phyloP scores from a whole-genome alignment of 1,139 yeast species.

The Taphrina flavorubra region DNA sequence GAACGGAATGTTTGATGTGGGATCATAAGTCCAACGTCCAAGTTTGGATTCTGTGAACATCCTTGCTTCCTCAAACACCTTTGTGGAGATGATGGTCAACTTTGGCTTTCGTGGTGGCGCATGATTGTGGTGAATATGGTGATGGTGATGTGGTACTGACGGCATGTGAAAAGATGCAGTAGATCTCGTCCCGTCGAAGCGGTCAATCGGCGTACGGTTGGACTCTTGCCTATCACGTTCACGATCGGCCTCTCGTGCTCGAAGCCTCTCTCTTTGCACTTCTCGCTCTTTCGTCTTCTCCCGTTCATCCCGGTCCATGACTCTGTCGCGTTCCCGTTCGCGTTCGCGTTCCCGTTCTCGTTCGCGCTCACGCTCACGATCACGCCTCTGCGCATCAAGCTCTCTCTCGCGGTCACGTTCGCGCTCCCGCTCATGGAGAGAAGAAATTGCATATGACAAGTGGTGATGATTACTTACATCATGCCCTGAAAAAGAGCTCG shows the following conservation, averaged over 20 bases:
- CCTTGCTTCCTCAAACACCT: slow-evolving; percentile 34
- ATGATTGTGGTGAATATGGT: slow-evolving; percentile 19
- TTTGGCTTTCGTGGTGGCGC: slow-evolving; percentile 13
- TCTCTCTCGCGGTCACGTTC: slow-evolving; percentile 7
- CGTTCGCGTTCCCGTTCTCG: slow-evolving; percentile 11
- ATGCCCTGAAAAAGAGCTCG: not conserved
- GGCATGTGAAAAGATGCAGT: slow-evolving; percentile 11
- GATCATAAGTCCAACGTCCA: slow-evolving; percentile 35
- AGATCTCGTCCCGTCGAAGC: slow-evolving; percentile 2
- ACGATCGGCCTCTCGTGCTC: slow-evolving; percentile 10
- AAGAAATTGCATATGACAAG: slow-evolving; percentile 5
- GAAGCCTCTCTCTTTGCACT: slow-evolving; percentile 8
- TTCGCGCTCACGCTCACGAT: slow-evolving; percentile 16
- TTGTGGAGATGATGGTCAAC: slow-evolving; percentile 26
- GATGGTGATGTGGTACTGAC: slow-evolving; percentile 19
- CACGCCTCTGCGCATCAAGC: slow-evolving; percentile 7
- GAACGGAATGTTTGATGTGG: slow-evolving; percentile 19
- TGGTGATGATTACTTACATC: not conserved
- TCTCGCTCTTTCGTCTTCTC: slow-evolving; percentile 5
- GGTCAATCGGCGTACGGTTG: slow-evolving; percentile 10
- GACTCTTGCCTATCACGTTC: slow-evolving; percentile 13
- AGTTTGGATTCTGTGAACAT: slow-evolving; percentile 13
- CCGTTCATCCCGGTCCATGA: not conserved
- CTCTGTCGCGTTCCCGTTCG: slow-evolving; percentile 23
- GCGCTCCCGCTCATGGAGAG: slow-evolving; percentile 9